Evolutionary conservation across 768 basidiomycete species (phyloP).

Genomic region (Suillus alpinus): DNA sequence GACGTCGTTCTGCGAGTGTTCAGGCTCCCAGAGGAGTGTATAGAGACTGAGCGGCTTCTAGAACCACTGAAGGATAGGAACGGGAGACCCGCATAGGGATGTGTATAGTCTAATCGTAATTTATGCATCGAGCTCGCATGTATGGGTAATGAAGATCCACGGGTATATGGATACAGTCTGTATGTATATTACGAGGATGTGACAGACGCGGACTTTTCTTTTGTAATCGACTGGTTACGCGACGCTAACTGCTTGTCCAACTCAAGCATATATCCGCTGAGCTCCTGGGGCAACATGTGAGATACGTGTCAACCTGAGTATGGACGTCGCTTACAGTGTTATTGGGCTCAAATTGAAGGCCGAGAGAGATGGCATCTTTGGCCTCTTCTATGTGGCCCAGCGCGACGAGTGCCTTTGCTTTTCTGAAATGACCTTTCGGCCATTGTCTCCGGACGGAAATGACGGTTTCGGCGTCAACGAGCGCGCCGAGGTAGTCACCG

Average conservation of each 20-base stretch:
- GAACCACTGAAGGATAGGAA: conserved; percentile 4
- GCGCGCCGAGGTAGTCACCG: conserved; percentile 70
- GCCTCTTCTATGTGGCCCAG: conserved; percentile 72
- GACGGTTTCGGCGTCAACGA: conserved; percentile 90
- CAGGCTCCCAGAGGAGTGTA: conserved; percentile 64
- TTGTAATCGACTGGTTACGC: conserved; percentile 3
- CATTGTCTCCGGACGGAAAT: conserved; percentile 81
- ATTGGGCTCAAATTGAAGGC: conserved; percentile 79
- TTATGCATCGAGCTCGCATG: background rate
- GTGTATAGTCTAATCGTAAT: background rate
- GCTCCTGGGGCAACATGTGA: conserved; percentile 23
- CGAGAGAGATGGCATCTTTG: conserved; percentile 75
- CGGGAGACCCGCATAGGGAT: background rate
- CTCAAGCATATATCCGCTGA: conserved; percentile 32
- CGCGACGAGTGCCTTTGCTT: conserved; percentile 82
- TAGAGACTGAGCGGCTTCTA: conserved; percentile 52
- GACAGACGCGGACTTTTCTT: background rate
- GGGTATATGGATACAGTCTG: background rate
- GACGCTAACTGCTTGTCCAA: conserved; percentile 23
- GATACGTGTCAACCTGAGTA: background rate
- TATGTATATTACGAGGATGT: background rate
- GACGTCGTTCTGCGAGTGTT: conserved; percentile 65
- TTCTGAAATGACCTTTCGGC: conserved; percentile 96
- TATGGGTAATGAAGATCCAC: background rate
- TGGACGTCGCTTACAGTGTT: conserved; percentile 43